Conservation (phyloP, 257 asterid genomes). For the Cordia subcordata region DNA sequence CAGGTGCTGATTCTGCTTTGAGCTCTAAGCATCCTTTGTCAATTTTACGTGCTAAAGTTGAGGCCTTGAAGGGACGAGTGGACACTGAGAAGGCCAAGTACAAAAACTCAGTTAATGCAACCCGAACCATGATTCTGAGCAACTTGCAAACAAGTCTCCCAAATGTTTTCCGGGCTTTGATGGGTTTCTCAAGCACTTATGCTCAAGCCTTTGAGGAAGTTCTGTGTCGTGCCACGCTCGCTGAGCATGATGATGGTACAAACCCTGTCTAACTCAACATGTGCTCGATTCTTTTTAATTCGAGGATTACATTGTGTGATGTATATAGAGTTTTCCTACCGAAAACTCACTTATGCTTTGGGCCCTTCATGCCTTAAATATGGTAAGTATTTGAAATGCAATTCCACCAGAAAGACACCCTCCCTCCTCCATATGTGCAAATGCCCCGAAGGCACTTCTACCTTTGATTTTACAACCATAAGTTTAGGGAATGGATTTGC, state of each 20-base stretch:
- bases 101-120: constrained; percentile 32
- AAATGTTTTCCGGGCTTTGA: constrained; percentile 52
- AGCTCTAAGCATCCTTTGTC: constrained; percentile 56
- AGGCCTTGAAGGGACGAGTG: constrained; percentile 39
- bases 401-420: not conserved
- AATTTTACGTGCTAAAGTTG: constrained; percentile 56
- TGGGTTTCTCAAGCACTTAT: constrained; percentile 47
- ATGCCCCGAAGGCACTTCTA: too few species aligned
- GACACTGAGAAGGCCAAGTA: constrained; percentile 54
- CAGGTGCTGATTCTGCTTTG: constrained; percentile 29
- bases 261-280: not conserved
- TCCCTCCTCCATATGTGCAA: not conserved
- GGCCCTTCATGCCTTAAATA: not conserved
- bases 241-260: constrained; percentile 25
- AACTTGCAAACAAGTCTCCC: constrained; percentile 68
- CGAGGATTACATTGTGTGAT: not conserved
- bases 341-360: not conserved
- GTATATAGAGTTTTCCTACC: too few species aligned
- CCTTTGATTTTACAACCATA: too few species aligned
- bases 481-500: too few species aligned
- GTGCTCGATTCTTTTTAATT: not conserved
- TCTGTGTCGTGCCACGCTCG: constrained; percentile 19
- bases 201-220: constrained; percentile 42
- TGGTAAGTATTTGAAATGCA: not conserved
- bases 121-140: constrained; percentile 51